Evolutionary conservation across 139 green algal species (phyloP).

Genomic region (Micractinium sp.): DNA sequence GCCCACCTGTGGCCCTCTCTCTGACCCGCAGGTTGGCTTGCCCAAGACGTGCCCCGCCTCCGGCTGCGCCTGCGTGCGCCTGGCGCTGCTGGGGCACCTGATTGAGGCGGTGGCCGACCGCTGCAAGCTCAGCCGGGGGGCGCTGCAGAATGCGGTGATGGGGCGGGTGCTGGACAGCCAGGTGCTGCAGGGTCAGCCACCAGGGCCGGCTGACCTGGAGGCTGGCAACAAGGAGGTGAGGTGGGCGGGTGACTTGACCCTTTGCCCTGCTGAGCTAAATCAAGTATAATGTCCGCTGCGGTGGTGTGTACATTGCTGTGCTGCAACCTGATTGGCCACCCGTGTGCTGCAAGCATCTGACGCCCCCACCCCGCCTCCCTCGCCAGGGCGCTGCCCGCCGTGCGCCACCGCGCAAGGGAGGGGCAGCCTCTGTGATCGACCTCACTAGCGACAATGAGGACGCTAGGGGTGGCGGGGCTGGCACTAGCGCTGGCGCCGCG

Average conservation of each 20-base stretch:
- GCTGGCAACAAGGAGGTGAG: background rate
- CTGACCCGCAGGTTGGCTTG: background rate
- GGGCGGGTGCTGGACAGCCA: background rate
- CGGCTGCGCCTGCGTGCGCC: background rate
- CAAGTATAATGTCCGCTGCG: background rate
- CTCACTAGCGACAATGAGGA: background rate
- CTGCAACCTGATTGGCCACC: too few relatives aligned
- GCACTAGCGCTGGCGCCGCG: background rate
- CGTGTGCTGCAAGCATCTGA: too few relatives aligned
- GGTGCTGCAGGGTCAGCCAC: background rate
- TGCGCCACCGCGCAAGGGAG: too few relatives aligned
- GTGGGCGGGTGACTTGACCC: background rate
- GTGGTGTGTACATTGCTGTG: too few relatives aligned
- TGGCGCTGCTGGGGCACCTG: background rate
- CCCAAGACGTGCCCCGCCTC: background rate
- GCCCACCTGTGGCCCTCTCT: background rate
- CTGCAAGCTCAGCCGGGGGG: background rate
- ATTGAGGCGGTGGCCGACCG: background rate
- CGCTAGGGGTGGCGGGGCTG: background rate
- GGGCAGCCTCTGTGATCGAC: background rate
- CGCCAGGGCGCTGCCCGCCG: too few relatives aligned
- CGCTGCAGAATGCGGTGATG: background rate
- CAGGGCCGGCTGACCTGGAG: background rate
- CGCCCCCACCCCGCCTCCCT: too few relatives aligned
- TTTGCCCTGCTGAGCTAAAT: background rate